These are phyloP conservation scores for Cryptococcus deneoformans DNA, from an alignment of 1,284 basidiomycete genomes.

Conservation along the genomic window DNA sequence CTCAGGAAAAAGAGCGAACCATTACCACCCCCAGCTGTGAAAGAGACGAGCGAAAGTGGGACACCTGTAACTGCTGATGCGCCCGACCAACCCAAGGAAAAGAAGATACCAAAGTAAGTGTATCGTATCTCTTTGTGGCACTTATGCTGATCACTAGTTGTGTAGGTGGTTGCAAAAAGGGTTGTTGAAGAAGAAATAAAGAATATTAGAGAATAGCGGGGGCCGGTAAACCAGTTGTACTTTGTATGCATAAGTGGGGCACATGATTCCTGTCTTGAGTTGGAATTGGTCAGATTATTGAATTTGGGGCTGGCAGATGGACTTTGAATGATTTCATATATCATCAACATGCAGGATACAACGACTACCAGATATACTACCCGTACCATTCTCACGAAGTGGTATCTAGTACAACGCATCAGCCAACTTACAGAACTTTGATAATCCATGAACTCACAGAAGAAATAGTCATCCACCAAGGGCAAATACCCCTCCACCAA, in stretches of 20 bases:
- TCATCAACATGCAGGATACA: too few species aligned
- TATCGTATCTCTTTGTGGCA: neutral
- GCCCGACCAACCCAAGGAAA: conserved; percentile 17
- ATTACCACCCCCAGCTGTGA: conserved; percentile 26
- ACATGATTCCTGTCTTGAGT: too few species aligned
- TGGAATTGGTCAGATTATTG: too few species aligned
- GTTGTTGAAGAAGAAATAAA: conserved; percentile 43
- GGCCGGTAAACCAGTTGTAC: too few species aligned
- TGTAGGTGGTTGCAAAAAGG: conserved; percentile 47
- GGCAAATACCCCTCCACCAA: conserved; percentile 87
- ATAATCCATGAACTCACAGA: conserved; percentile 61
- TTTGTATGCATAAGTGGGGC: too few species aligned
- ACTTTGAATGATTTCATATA: too few species aligned
- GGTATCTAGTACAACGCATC: conserved; percentile 15
- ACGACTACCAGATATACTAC: too few species aligned
- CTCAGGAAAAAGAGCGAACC: conserved; percentile 39
- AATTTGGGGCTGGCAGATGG: too few species aligned
- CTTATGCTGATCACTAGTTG: neutral
- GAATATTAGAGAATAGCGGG: too few species aligned
- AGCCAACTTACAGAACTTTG: neutral
- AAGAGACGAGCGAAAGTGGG: conserved; percentile 4
- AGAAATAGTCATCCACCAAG: conserved; percentile 91
- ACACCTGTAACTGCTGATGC: too few species aligned
- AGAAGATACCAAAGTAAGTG: conserved; percentile 43
- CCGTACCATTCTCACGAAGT: conserved; percentile 8